Base-by-base conservation (phyloP, 805 yeast genomes). In the Myxozyma sirexii region DNA sequence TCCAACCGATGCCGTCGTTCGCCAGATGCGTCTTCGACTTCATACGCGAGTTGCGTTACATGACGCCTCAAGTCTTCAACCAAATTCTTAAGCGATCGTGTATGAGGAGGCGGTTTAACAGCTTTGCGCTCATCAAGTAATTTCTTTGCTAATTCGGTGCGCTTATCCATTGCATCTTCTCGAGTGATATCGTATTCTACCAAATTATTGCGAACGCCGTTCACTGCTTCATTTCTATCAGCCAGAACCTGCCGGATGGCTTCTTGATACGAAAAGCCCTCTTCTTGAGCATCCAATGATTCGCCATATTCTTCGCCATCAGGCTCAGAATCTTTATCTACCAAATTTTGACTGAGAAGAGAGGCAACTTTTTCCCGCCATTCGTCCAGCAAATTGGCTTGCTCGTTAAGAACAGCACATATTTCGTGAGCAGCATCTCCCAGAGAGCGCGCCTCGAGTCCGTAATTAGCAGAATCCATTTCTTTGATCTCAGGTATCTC, bases 271-370 rank as follows among this genome's bases (percentile, higher is more conserved):
- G 65, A 63, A 43, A 65, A 72, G 0, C 86, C 86, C 59, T 81
- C 78, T 59, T 87, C 96, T 71, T 93, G 98, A 48, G 82, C 85
- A 43, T 83, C 82, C 50, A 93, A 76, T 0, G 96, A 85, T 3
- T 80, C 81, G 12, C 83, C 85, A 72, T 92, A 94, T 68, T 91
- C 97, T 51, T 84, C 87, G 13, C 92, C 91, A 54, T 85, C 84
- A 2, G 85, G 84, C 42, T 77, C 78, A 0, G 73, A 72, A 7
- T 74, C 75, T n/a, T 73, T 66, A 52, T 84, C 86, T 41, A 82
- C 74, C 5, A 88, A 76, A 0, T 84, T 84, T n/a, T 75, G 76
- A 37, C 75, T 69, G 49, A 88, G 72, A 13, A 83, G 70, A 1
- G 64, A 65, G 3, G 73, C 67, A 54, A 86, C 70, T 15, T 78